Base-by-base conservation (phyloP, 2,329 filamentous ascomycete species). In the Waltergamsia citrina region DNA sequence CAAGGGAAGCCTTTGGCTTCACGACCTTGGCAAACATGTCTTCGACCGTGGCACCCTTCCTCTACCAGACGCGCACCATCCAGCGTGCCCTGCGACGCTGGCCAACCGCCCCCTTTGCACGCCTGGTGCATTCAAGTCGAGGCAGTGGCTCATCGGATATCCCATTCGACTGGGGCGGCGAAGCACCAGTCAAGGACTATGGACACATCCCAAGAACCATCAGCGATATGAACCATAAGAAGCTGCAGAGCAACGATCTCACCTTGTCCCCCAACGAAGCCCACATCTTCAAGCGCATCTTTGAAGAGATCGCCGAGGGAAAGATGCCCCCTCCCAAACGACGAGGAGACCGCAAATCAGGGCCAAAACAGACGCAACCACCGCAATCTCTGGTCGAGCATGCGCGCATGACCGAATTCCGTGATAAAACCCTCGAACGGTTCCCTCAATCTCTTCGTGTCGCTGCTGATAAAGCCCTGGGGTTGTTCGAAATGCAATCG, bases 61-160 rank as follows among this genome's bases (percentile, higher is more conserved):
- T 87, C 6, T 86, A 85, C 49, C 78, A 83, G 43, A 86, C 82
- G 5, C 63, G 69, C 38, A 85, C 81, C 0, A 67, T 61, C 10
- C 48, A 53, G 16, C 49, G 49, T 4, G 46, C 46, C 22, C 42
- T 52, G 9, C 50, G 49, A 25, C 17, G 16, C 15, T 15, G 18
- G 18, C 25, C 38, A 33, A n/a, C 27, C 19, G 3, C 21, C 8
- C 22, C 23, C 7, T 7, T 28, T 14, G 23, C 21, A 12, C 32
- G 32, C 16, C 16, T 14, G 16, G 32, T 25, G 14, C 24, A 27
- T 27, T 26, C 32, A 25, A 28, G 21, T 12, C 12, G 20, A 10
- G 41, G 30, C 20, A 26, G 29, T 31, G 33, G 33, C 23, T 36
- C 20, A 36, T 38, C 17, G 52, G 32, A 18, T 11, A 56, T 78